These are phyloP conservation scores for Cladobotryum protrusum DNA, from an alignment of 2,329 filamentous ascomycete genomes.

Conservation along the genomic window DNA sequence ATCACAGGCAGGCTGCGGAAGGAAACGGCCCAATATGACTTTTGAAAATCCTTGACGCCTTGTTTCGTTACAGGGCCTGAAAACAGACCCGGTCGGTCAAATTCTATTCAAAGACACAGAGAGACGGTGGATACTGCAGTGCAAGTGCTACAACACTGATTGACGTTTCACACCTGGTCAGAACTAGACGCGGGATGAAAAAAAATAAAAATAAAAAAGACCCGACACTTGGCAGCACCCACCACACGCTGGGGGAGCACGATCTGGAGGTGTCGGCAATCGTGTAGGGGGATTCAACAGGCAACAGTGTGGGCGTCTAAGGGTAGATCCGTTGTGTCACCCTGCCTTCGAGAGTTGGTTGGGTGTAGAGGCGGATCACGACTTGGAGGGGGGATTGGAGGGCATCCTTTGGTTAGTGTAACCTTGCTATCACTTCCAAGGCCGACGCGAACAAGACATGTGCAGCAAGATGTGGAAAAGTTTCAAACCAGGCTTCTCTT, in stretches of 20 bases:
- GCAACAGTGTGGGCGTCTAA: constrained; percentile 6
- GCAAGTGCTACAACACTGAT: neutral
- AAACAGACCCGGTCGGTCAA: neutral
- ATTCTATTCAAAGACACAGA: neutral
- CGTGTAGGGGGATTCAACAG: constrained; percentile 1
- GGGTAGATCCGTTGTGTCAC: constrained; percentile 12
- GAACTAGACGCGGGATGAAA: too few relatives aligned
- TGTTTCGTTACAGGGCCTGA: neutral
- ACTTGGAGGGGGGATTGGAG: neutral
- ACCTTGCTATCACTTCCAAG: constrained; percentile 6
- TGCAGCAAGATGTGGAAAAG: constrained; percentile 3
- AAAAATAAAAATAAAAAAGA: too few relatives aligned
- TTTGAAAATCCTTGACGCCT: neutral
- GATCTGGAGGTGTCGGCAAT: constrained; percentile 10
- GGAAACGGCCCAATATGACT: neutral
- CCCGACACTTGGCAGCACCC: neutral
- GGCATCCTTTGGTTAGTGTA: constrained; percentile 6
- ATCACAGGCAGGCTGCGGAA: neutral
- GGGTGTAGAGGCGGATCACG: constrained; percentile 6
- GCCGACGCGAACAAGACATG: neutral
- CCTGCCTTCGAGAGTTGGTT: constrained; percentile 5
- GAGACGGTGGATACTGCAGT: neutral
- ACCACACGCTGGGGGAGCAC: neutral
- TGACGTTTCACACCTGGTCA: too few relatives aligned
- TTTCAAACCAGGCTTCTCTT: constrained; percentile 2